Evolutionary conservation across 2,329 filamentous ascomycete genomes (phyloP), one percentile per base, ranked within the genome.

Genomic region (Ceratocystis colombiana): DNA sequence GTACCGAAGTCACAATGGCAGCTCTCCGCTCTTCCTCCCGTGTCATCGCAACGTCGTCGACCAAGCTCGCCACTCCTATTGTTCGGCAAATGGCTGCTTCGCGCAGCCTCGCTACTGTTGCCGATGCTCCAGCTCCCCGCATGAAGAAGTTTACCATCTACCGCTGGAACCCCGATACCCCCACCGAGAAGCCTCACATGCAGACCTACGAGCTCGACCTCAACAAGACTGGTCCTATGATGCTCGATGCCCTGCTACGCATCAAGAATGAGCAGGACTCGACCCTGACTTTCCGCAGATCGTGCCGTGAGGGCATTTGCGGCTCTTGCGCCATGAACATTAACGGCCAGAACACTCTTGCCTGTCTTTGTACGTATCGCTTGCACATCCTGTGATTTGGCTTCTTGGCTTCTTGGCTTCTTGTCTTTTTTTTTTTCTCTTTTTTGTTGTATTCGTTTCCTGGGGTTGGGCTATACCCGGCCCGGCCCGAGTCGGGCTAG

Each of bases 291-390:
- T 99, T 99, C 83, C 85, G 94, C 75, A 80, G 94, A 77, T 95
- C 89, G 77, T 99, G 94, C 80, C 84, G 94, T 79, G 94, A 99
- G 84, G 94, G 94, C 72, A 99, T 99, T 74, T 99, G 94, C 76
- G 94, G 94, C 71, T 96, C 90, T 78, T 99, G 94, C 76, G 94
- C 94, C 71, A 99, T 99, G 94, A 99, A 99, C 83, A 97, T 99
- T 76, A 95, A 97, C 77, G 94, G 94, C 76, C 89, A 95, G 74
- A 99, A 99, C 82, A 99, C 94, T 67, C 80, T 99, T 73, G 94
- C 94, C 71, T 99, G 94, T 79, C 80, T 99, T 75, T 99, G 94
- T 96, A 89, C 72, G 88, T 86, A 46, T 25, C 28, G 8, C 48
- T 20, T 15, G 30, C 17, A 2, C n/a, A 45, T 45, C 20, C 15